phyloP scores from a whole-genome alignment of 331 rosid species.

The Dryas integrifolia region DNA sequence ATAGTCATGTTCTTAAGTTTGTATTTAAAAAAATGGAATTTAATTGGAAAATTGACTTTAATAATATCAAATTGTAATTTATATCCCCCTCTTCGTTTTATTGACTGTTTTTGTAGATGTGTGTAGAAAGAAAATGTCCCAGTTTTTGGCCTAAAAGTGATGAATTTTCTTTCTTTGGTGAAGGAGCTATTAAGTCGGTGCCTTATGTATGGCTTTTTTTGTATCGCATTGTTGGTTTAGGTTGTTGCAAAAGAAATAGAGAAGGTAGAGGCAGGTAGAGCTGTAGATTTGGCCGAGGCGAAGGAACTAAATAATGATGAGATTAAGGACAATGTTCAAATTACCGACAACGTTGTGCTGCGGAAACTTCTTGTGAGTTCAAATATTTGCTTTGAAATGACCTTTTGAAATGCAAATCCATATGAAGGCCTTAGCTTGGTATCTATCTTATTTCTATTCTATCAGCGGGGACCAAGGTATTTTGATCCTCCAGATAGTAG shows the following conservation, averaged over 20 bases:
- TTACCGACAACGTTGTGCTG: slow-evolving; percentile 52
- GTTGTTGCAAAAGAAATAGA: slow-evolving; percentile 35
- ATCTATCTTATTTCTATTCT: slow-evolving; percentile 42
- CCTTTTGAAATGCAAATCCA: slow-evolving; percentile 33
- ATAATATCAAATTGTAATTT: not conserved
- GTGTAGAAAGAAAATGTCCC: not conserved
- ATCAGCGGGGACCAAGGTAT: slow-evolving; percentile 94
- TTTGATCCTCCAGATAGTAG: slow-evolving; percentile 82
- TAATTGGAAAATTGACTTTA: not conserved
- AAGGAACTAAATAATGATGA: slow-evolving; percentile 39
- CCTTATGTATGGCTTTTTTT: slow-evolving; percentile 2
- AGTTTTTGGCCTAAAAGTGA: not conserved
- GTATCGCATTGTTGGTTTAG: slow-evolving; percentile 29
- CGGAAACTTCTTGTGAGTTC: slow-evolving; percentile 89
- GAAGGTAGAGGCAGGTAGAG: slow-evolving; percentile 16
- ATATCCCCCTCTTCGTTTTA: not conserved
- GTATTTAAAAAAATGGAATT: not conserved
- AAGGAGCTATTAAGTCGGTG: not conserved
- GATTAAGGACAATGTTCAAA: slow-evolving; percentile 37
- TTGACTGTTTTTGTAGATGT: not conserved
- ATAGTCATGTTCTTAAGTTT: not conserved
- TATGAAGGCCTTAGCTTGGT: slow-evolving; percentile 49
- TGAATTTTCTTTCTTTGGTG: not conserved
- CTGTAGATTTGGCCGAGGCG: slow-evolving; percentile 24
- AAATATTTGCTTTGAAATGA: slow-evolving; percentile 38